Conservation (phyloP, 495 filamentous ascomycete species). For the Daldinia concentrica region DNA sequence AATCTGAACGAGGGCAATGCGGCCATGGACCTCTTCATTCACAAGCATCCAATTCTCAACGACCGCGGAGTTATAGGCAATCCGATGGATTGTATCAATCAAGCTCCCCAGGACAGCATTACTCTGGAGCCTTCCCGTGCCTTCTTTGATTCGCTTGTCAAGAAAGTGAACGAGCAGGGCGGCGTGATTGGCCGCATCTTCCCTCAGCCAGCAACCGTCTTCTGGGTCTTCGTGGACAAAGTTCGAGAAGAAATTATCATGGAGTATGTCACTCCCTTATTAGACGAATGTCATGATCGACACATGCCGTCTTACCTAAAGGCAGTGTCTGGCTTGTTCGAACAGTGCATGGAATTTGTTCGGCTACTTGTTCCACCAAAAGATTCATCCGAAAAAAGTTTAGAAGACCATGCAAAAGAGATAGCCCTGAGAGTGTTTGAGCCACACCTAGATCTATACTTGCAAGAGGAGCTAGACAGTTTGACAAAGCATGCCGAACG, state of each 20-base stretch:
- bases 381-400: slow-evolving; percentile 38
- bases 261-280: slow-evolving; percentile 85
- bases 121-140: slow-evolving; percentile 78
- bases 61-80: slow-evolving; percentile 77
- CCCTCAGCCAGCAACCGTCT: slow-evolving; percentile 75
- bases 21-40: slow-evolving; percentile 84
- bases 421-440: slow-evolving; percentile 81
- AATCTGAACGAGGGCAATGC: slow-evolving; percentile 82
- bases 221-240: slow-evolving; percentile 80
- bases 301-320: slow-evolving; percentile 83
- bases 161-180: slow-evolving; percentile 85
- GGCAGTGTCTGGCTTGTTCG: slow-evolving; percentile 86
- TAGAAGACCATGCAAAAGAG: slow-evolving; percentile 60
- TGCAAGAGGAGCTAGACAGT: slow-evolving; percentile 89
- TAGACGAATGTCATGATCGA: slow-evolving; percentile 86
- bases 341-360: slow-evolving; percentile 80
- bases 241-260: slow-evolving; percentile 84
- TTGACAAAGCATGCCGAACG: slow-evolving; percentile 79
- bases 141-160: slow-evolving; percentile 80
- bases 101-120: slow-evolving; percentile 65
- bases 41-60: slow-evolving; percentile 82
- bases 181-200: slow-evolving; percentile 85
- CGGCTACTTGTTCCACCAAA: slow-evolving; percentile 68
- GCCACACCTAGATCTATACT: slow-evolving; percentile 90
- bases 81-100: slow-evolving; percentile 83